These are phyloP conservation scores for Pterocarpus macrocarpus DNA, from an alignment of 306 rosid genomes.

Conservation along the genomic window DNA sequence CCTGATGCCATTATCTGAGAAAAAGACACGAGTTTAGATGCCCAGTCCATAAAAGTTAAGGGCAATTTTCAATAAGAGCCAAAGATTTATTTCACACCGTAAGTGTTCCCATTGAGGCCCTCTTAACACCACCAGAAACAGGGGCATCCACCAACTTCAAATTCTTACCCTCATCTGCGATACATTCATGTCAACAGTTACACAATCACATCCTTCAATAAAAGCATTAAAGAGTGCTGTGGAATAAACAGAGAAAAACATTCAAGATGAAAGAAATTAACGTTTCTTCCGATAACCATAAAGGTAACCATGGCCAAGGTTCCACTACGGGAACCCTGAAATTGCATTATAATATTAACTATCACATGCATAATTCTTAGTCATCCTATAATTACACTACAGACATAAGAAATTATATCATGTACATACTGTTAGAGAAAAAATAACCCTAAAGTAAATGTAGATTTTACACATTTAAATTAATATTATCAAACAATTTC, in stretches of 20 bases:
- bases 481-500: slow-evolving; percentile 12
- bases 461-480: slow-evolving; percentile 15
- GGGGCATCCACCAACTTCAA: slow-evolving; percentile 98
- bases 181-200: slow-evolving; percentile 50
- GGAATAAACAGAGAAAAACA: slow-evolving; percentile 32
- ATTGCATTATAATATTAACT: slow-evolving; percentile 14
- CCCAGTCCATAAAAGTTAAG: slow-evolving; percentile 44
- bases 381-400: slow-evolving; percentile 15
- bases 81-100: slow-evolving; percentile 70
- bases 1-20: slow-evolving; percentile 94
- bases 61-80: slow-evolving; percentile 29
- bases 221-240: slow-evolving; percentile 22
- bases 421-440: not conserved
- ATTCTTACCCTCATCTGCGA: slow-evolving; percentile 77
- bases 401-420: slow-evolving; percentile 12
- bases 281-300: slow-evolving; percentile 12
- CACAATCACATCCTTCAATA: slow-evolving; percentile 47
- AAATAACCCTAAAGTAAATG: slow-evolving; percentile 21
- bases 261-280: slow-evolving; percentile 32
- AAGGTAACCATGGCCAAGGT: slow-evolving; percentile 2
- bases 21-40: slow-evolving; percentile 43
- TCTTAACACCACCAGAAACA: slow-evolving; percentile 92
- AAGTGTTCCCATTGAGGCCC: slow-evolving; percentile 84
- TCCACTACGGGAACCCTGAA: slow-evolving; percentile 29
- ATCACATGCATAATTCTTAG: slow-evolving; percentile 11